Percentiles rank a stretch among this genome's conserved stretches.
phyloP scores from a whole-genome alignment of 805 yeast species.

The Yarrowia phangngaensis region DNA sequence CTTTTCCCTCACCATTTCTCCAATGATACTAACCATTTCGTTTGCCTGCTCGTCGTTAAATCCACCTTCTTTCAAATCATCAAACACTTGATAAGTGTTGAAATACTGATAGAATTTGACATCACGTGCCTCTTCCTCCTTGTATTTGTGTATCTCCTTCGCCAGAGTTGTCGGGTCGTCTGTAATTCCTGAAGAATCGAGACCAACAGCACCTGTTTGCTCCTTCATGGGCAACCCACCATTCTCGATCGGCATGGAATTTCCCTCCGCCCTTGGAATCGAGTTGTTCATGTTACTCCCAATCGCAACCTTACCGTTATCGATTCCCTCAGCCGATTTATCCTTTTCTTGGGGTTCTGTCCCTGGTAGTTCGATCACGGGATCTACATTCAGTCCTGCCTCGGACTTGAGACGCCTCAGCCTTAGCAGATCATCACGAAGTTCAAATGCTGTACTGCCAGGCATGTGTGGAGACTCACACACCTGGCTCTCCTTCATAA shows the following conservation, averaged over 20 bases:
- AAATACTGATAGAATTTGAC: constrained; percentile 40
- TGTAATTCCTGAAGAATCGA: constrained; percentile 2
- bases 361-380: constrained; percentile 20
- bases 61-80: constrained; percentile 52
- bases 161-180: constrained; percentile 9
- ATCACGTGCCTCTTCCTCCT: constrained; percentile 19
- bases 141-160: constrained; percentile 7
- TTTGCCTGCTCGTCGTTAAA: constrained; percentile 61
- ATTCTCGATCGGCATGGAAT: constrained; percentile 17
- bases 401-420: constrained; percentile 10
- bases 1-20: constrained; percentile 39
- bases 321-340: background rate
- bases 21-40: constrained; percentile 48
- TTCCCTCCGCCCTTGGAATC: constrained; percentile 16
- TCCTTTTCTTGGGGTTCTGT: background rate
- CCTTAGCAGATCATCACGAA: constrained; percentile 10
- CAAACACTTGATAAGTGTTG: constrained; percentile 61
- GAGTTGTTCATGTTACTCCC: constrained; percentile 6
- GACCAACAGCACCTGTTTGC: constrained; percentile 16
- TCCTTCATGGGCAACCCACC: too few species aligned
- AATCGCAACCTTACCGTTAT: constrained; percentile 18
- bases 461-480: constrained; percentile 17
- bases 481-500: constrained; percentile 6
- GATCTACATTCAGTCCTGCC: constrained; percentile 13
- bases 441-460: background rate